These are phyloP conservation scores for Phytophthora sp. DNA, from an alignment of 352 stramenopile species.

Conservation along the genomic window DNA sequence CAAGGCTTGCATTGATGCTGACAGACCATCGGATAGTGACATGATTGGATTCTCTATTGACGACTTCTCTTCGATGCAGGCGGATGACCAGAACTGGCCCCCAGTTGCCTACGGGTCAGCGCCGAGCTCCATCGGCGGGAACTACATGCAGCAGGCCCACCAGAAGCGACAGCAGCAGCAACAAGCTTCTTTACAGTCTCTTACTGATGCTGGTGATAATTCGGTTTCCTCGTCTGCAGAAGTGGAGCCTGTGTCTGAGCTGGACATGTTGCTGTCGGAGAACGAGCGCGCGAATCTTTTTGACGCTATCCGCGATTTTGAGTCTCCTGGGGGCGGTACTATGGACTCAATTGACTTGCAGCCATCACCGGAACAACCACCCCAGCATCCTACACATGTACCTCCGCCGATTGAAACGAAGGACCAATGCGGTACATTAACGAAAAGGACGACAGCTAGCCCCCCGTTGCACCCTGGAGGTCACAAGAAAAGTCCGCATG, in stretches of 20 bases:
- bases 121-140: conserved; percentile 20
- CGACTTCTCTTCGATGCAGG: conserved; percentile 59
- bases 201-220: conserved; percentile 9
- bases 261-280: conserved; percentile 69
- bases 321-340: conserved; percentile 38
- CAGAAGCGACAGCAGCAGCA: conserved; percentile 26
- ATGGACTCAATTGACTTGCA: conserved; percentile 15
- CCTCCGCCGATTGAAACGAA: conserved; percentile 26
- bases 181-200: conserved; percentile 14
- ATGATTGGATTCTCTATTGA: conserved; percentile 78
- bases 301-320: conserved; percentile 77
- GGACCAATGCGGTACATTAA: conserved; percentile 5
- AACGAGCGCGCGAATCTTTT: conserved; percentile 72
- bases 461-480: conserved; percentile 23
- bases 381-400: conserved; percentile 11
- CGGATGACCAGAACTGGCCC: conserved; percentile 43
- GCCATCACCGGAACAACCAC: conserved; percentile 8
- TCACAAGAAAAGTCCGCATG: conserved; percentile 26
- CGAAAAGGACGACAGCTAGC: conserved; percentile 25
- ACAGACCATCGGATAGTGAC: conserved; percentile 51
- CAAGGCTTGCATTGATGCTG: not conserved
- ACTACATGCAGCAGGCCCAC: conserved; percentile 30
- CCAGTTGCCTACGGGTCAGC: conserved; percentile 28
- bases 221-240: conserved; percentile 18
- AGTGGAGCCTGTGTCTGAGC: conserved; percentile 32